These are phyloP conservation scores for Diplodia sapinea DNA, from an alignment of 2,329 filamentous ascomycete genomes.

Conservation along the genomic window DNA sequence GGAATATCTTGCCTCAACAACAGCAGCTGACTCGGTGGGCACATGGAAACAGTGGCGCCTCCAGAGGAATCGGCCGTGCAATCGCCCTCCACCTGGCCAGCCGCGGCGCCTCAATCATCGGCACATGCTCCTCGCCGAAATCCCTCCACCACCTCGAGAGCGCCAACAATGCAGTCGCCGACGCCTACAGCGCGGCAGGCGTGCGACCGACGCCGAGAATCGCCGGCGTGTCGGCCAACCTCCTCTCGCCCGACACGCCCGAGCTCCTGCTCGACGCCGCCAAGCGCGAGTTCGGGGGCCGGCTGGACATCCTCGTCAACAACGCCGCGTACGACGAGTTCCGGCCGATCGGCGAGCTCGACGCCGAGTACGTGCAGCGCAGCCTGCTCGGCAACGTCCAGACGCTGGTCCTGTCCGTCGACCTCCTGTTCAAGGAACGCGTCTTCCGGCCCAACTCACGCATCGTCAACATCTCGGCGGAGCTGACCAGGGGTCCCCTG, in stretches of 20 bases:
- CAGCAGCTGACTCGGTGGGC: not conserved
- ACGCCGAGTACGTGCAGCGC: conserved; percentile 33
- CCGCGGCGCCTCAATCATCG: conserved; percentile 41
- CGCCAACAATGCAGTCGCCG: conserved; percentile 33
- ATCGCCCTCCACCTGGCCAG: conserved; percentile 41
- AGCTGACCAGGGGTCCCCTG: conserved; percentile 32
- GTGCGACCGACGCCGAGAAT: conserved; percentile 33
- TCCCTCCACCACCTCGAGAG: conserved; percentile 39
- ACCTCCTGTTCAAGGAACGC: conserved; percentile 35
- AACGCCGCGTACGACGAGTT: conserved; percentile 36
- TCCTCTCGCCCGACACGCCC: conserved; percentile 35
- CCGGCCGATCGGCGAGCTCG: conserved; percentile 32
- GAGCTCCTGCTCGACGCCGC: conserved; percentile 33
- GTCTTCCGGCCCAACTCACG: conserved; percentile 35
- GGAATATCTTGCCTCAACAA: no score
- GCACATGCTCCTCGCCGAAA: conserved; percentile 40
- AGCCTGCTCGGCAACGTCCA: conserved; percentile 38
- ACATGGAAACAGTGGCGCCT: conserved; percentile 37
- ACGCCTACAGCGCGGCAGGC: conserved; percentile 32
- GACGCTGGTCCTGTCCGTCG: conserved; percentile 37
- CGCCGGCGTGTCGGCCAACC: conserved; percentile 38
- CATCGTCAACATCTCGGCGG: conserved; percentile 37
- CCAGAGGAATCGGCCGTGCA: conserved; percentile 41
- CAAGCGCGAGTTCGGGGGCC: conserved; percentile 33
- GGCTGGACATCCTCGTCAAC: conserved; percentile 40